A percentile compares a stretch with the other conserved stretches of the same genome.
Evolutionary conservation across 805 yeast species (phyloP).

Genomic region (Candida adriatica): DNA sequence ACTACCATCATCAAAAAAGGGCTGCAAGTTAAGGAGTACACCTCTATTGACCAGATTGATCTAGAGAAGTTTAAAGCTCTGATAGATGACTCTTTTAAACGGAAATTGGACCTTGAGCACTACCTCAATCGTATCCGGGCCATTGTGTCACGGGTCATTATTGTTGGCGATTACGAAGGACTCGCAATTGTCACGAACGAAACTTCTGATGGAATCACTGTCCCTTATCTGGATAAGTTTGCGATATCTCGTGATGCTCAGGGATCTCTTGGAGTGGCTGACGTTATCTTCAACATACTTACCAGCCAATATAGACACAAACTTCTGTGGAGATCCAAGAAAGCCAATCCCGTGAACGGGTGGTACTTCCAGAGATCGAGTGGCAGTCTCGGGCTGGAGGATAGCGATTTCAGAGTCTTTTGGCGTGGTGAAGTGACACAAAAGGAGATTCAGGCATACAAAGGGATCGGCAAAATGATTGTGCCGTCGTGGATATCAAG

Average conservation of each 20-base stretch:
- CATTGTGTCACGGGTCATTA: slow-evolving; percentile 65
- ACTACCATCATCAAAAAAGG: slow-evolving; percentile 83
- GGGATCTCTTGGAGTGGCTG: slow-evolving; percentile 92
- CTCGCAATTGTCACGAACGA: slow-evolving; percentile 92
- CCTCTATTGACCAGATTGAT: slow-evolving; percentile 28
- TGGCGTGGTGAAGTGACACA: slow-evolving; percentile 33
- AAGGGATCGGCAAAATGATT: slow-evolving; percentile 47
- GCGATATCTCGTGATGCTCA: slow-evolving; percentile 81
- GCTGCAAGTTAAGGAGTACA: slow-evolving; percentile 20
- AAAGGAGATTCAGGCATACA: slow-evolving; percentile 39
- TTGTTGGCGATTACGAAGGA: slow-evolving; percentile 94
- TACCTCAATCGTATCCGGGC: slow-evolving; percentile 63
- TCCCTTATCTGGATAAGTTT: slow-evolving; percentile 88
- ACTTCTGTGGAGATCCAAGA: slow-evolving; percentile 80
- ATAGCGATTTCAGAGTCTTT: slow-evolving; percentile 35
- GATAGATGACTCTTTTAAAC: slow-evolving; percentile 75
- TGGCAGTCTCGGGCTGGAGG: slow-evolving; percentile 51
- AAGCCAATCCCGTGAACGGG: slow-evolving; percentile 84
- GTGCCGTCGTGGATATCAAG: slow-evolving; percentile 55
- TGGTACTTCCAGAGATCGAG: slow-evolving; percentile 94
- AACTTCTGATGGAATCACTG: slow-evolving; percentile 24
- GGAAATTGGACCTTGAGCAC: slow-evolving; percentile 53
- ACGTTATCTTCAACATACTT: slow-evolving; percentile 81
- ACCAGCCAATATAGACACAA: slow-evolving; percentile 58
- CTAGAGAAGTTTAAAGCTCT: slow-evolving; percentile 49